These are phyloP conservation scores for Diphasiastrum complanatum DNA, from an alignment of 83 land plant genomes.

Conservation along the genomic window DNA sequence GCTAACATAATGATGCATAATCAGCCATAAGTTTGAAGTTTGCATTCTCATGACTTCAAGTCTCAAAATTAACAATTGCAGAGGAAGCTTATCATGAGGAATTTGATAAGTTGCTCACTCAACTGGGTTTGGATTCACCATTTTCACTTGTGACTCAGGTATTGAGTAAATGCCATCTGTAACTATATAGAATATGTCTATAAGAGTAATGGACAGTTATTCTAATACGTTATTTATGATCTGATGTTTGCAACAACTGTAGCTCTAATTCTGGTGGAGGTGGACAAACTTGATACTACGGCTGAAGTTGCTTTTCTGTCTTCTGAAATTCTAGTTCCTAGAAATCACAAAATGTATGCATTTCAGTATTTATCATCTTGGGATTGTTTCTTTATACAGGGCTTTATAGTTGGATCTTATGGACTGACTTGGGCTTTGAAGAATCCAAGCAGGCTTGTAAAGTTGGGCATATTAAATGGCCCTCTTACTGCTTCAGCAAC, in stretches of 20 bases:
- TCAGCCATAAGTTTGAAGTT: not conserved
- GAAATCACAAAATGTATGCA: not conserved
- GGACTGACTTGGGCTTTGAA: constrained; percentile 97
- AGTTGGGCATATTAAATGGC: constrained; percentile 66
- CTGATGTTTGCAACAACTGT: not conserved
- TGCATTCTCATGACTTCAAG: constrained; percentile 25
- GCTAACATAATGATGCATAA: too few species aligned
- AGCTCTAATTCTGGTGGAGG: not conserved
- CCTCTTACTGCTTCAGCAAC: constrained; percentile 82
- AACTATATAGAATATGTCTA: not conserved
- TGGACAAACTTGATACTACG: too few species aligned
- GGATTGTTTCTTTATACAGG: constrained; percentile 35
- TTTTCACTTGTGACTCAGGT: constrained; percentile 87
- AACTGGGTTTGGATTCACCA: constrained; percentile 59
- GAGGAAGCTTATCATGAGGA: constrained; percentile 90
- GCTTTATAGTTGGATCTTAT: constrained; percentile 91
- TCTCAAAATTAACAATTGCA: constrained; percentile 34
- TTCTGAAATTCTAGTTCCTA: not conserved
- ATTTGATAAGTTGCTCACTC: constrained; percentile 63
- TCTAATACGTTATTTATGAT: not conserved
- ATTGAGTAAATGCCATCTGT: not conserved
- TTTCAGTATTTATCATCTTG: not conserved
- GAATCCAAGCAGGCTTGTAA: constrained; percentile 63
- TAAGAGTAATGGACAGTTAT: not conserved
- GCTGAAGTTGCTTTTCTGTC: not conserved